Percentiles rank a stretch among this genome's conserved stretches.
Evolutionary conservation across 2,329 filamentous ascomycete genomes (phyloP).

Genomic region (Periconia macrospinosa): DNA sequence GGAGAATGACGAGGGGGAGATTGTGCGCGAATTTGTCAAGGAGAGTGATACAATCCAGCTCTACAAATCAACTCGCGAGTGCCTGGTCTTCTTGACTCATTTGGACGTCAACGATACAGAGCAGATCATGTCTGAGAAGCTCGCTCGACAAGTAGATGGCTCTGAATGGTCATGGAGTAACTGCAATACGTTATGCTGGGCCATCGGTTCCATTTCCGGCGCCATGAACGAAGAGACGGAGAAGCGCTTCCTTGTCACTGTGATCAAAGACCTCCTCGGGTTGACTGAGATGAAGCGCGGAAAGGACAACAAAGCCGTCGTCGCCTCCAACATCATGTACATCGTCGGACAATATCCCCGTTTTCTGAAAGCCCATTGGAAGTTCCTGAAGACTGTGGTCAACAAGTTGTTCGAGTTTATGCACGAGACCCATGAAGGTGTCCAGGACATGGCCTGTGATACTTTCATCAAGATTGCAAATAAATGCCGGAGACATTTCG

Average conservation of each 20-base stretch:
- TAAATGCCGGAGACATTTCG: slow-evolving; percentile 96
- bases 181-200: slow-evolving; percentile 99
- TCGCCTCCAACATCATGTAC: slow-evolving; percentile 99
- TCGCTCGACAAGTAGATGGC: slow-evolving; percentile 91
- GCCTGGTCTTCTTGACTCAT: slow-evolving; percentile 94
- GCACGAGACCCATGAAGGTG: slow-evolving; percentile 98
- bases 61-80: slow-evolving; percentile 98
- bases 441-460: slow-evolving; percentile 99
- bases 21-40: slow-evolving; percentile 98
- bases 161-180: slow-evolving; percentile 99
- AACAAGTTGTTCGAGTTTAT: slow-evolving; percentile 99
- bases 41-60: slow-evolving; percentile 98
- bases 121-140: slow-evolving; percentile 98
- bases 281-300: slow-evolving; percentile 99
- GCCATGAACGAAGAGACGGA: slow-evolving; percentile 99
- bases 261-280: slow-evolving; percentile 96
- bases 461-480: slow-evolving; percentile 99
- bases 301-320: slow-evolving; percentile 99
- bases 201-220: slow-evolving; percentile 95
- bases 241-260: slow-evolving; percentile 96
- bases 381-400: slow-evolving; percentile 98
- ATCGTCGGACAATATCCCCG: slow-evolving; percentile 98
- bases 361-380: slow-evolving; percentile 99
- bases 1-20: slow-evolving; percentile 99
- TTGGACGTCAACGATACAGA: slow-evolving; percentile 97